Percentiles rank a stretch among this genome's conserved stretches.
Evolutionary conservation across 2,329 filamentous ascomycete species (phyloP).

Genomic region (Colletotrichum shisoi): DNA sequence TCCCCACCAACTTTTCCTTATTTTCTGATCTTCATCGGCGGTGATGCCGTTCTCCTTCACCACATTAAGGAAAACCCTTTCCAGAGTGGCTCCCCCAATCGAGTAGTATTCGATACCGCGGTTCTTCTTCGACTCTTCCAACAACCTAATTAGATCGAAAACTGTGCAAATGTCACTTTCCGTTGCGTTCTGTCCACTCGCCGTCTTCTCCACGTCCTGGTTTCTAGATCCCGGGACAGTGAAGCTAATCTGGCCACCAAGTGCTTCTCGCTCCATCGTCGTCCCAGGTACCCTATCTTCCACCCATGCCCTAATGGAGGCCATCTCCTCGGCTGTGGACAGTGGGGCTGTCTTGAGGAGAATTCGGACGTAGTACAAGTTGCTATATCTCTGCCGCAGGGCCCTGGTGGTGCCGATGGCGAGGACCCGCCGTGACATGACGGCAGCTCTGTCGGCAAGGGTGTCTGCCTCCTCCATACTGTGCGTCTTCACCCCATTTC

Average conservation of each 20-base stretch:
- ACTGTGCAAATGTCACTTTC: slow-evolving; percentile 45
- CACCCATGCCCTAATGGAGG: slow-evolving; percentile 64
- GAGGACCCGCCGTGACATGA: slow-evolving; percentile 55
- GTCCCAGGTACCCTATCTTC: slow-evolving; percentile 59
- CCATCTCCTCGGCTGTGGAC: slow-evolving; percentile 64
- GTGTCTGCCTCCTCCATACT: slow-evolving; percentile 84
- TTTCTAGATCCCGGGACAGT: neutral
- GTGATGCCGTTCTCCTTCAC: slow-evolving; percentile 67
- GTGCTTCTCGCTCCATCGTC: slow-evolving; percentile 63
- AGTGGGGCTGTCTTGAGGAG: slow-evolving; percentile 66
- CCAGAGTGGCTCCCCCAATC: slow-evolving; percentile 72
- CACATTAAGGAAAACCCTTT: slow-evolving; percentile 74
- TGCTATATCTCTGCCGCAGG: slow-evolving; percentile 66
- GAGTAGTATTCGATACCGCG: slow-evolving; percentile 51
- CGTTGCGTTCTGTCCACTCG: slow-evolving; percentile 59
- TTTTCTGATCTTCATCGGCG: neutral
- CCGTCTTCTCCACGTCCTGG: neutral
- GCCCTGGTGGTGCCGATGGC: slow-evolving; percentile 67
- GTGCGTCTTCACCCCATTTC: slow-evolving; percentile 61
- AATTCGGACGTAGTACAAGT: slow-evolving; percentile 69
- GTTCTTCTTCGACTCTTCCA: neutral
- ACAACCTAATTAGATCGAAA: neutral
- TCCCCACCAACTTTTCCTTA: neutral
- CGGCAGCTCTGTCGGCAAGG: slow-evolving; percentile 60
- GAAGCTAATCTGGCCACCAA: slow-evolving; percentile 70